A percentile compares a stretch with the other conserved stretches of the same genome.
phyloP scores from a whole-genome alignment of 768 basidiomycete genomes.

The Leccinum aurantiacum region DNA sequence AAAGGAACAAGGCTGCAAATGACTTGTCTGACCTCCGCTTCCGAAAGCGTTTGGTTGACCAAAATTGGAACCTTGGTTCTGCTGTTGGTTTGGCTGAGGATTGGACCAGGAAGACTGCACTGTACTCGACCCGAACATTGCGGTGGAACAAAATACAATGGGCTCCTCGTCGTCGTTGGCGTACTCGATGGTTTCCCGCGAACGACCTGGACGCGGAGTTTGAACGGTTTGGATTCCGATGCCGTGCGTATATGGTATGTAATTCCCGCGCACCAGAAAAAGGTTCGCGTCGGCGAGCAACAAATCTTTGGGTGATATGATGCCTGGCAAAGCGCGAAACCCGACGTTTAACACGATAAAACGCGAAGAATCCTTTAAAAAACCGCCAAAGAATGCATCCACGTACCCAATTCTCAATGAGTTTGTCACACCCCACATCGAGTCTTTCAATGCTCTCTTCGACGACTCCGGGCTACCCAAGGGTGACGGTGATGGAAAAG shows the following conservation, averaged over 20 bases:
- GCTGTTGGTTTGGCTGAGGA: conserved; percentile 63
- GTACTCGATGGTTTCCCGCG: conserved; percentile 12
- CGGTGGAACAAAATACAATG: conserved; percentile 15
- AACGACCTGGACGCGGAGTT: conserved; percentile 22
- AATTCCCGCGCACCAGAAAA: conserved; percentile 22
- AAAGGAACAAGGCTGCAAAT: conserved; percentile 29
- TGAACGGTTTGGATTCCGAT: conserved; percentile 18
- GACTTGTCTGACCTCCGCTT: conserved; percentile 40
- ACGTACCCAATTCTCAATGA: conserved; percentile 84
- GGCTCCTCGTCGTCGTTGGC: conserved; percentile 27
- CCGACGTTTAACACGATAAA: conserved; percentile 80
- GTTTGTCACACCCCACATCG: conserved; percentile 90
- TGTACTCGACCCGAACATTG: conserved; percentile 60
- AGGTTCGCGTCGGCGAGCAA: conserved; percentile 4
- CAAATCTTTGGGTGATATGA: conserved; percentile 21
- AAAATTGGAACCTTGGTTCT: conserved; percentile 56
- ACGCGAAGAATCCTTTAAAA: conserved; percentile 75
- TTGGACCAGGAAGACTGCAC: conserved; percentile 69
- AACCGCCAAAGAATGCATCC: conserved; percentile 67
- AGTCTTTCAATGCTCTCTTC: conserved; percentile 95
- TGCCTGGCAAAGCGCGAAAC: conserved; percentile 52
- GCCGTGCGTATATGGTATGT: conserved; percentile 20
- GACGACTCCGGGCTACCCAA: conserved; percentile 83
- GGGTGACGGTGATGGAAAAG: conserved; percentile 75
- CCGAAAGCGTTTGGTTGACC: conserved; percentile 72